Conservation (phyloP, 176 grass and related monocot genomes). For the Saccharum officinarum region DNA sequence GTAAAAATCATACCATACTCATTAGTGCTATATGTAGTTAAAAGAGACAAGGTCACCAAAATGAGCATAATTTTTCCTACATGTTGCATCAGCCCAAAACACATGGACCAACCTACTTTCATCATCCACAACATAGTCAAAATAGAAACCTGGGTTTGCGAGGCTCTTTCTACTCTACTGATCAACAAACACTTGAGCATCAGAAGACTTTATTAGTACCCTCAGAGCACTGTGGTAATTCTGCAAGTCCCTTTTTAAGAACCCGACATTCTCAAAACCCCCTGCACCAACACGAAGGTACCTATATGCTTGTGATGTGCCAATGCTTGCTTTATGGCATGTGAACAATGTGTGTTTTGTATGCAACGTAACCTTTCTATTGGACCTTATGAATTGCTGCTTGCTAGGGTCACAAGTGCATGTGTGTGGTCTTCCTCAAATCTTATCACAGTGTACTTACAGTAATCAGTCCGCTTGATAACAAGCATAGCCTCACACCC, state of each 20-base stretch:
- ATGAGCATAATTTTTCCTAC: too few species aligned
- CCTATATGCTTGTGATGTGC: neutral
- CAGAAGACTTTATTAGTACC: neutral
- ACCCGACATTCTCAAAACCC: neutral
- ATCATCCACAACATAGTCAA: neutral
- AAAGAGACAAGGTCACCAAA: too few species aligned
- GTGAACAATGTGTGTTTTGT: neutral
- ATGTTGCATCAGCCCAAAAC: too few species aligned
- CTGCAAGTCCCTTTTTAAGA: neutral
- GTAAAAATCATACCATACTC: too few species aligned
- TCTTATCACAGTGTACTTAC: neutral
- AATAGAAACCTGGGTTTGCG: neutral
- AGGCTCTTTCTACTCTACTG: neutral
- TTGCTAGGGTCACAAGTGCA: neutral
- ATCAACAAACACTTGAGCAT: constrained; percentile 16
- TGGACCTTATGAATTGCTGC: neutral
- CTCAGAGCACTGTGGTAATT: neutral
- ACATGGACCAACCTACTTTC: neutral
- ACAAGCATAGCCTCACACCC: neutral
- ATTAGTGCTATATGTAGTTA: too few species aligned
- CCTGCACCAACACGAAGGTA: neutral
- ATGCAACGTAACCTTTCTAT: neutral
- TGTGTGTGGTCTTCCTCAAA: neutral
- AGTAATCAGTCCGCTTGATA: neutral
- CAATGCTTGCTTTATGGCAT: neutral